Conservation (phyloP, 192 early-diverging fungal species). For the Gorgonomyces haynaldii region DNA sequence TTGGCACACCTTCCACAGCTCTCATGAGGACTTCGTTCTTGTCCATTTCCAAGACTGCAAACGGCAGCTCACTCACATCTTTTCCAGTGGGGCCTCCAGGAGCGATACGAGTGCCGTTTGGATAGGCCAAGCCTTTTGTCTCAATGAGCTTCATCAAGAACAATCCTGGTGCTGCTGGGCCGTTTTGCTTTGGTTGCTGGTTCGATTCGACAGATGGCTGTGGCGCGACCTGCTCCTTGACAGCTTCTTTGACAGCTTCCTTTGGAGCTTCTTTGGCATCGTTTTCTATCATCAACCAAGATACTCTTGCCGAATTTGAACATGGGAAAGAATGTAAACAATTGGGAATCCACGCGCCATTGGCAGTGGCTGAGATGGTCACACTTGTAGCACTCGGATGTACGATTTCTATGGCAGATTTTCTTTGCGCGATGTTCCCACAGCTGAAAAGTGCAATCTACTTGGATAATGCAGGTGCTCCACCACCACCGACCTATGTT, state of each 20-base stretch:
- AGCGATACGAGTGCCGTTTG: constrained; percentile 11
- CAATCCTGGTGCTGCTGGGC: constrained; percentile 11
- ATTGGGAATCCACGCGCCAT: no score
- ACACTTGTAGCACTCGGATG: no score
- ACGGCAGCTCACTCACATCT: constrained; percentile 41
- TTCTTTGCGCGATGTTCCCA: no score
- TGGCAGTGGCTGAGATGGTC: no score
- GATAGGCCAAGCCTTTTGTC: constrained; percentile 55
- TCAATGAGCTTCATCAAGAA: constrained; percentile 78
- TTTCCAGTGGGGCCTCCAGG: constrained; percentile 11
- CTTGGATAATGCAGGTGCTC: constrained; percentile 29
- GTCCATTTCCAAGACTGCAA: constrained; percentile 86
- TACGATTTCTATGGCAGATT: no score
- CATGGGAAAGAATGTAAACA: no score
- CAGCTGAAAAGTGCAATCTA: constrained; percentile 17
- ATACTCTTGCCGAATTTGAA: no score
- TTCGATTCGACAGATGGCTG: neutral
- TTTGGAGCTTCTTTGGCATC: no score
- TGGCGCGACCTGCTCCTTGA: neutral
- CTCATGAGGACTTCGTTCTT: constrained; percentile 74
- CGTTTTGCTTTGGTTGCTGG: neutral
- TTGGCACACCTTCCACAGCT: constrained; percentile 15
- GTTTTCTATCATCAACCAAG: no score
- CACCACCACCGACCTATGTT: constrained; percentile 14
- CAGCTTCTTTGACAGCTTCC: neutral